These are phyloP conservation scores for Graphilbum sp. DNA, from an alignment of 2,329 filamentous ascomycete species.

Conservation along the genomic window DNA sequence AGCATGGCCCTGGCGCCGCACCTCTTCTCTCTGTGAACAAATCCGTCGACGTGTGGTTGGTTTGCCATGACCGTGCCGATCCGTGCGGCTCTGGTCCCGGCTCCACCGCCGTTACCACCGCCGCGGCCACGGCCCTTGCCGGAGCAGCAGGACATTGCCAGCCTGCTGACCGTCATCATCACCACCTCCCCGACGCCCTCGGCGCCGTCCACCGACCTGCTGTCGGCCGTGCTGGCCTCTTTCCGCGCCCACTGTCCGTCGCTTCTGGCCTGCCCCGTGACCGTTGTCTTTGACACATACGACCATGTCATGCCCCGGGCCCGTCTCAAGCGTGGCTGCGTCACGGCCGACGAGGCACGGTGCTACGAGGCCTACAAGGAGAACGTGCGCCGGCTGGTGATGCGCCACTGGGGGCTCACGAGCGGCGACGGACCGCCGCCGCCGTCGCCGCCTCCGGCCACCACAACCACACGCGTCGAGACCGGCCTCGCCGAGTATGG, in stretches of 20 bases:
- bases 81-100: neutral
- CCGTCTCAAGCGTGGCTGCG: slow-evolving; percentile 36
- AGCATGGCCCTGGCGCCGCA: too few species aligned
- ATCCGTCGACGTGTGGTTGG: too few species aligned
- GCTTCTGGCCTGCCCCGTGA: slow-evolving; percentile 25
- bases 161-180: slow-evolving; percentile 26
- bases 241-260: slow-evolving; percentile 25
- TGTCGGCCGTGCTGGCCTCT: slow-evolving; percentile 28
- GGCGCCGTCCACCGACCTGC: slow-evolving; percentile 32
- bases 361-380: slow-evolving; percentile 27
- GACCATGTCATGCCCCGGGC: slow-evolving; percentile 26
- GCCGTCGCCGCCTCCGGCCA: neutral
- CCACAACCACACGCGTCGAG: neutral
- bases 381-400: slow-evolving; percentile 27
- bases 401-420: slow-evolving; percentile 6
- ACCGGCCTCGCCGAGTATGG: slow-evolving; percentile 32
- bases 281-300: slow-evolving; percentile 36
- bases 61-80: neutral
- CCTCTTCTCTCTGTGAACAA: neutral
- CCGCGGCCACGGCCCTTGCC: neutral
- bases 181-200: slow-evolving; percentile 40
- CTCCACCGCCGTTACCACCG: neutral
- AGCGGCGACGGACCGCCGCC: neutral
- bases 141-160: neutral
- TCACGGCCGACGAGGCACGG: slow-evolving; percentile 27